Evolutionary conservation across 371 early-diverging fungal species (phyloP).

Genomic region (Lichtheimia hyalospora): DNA sequence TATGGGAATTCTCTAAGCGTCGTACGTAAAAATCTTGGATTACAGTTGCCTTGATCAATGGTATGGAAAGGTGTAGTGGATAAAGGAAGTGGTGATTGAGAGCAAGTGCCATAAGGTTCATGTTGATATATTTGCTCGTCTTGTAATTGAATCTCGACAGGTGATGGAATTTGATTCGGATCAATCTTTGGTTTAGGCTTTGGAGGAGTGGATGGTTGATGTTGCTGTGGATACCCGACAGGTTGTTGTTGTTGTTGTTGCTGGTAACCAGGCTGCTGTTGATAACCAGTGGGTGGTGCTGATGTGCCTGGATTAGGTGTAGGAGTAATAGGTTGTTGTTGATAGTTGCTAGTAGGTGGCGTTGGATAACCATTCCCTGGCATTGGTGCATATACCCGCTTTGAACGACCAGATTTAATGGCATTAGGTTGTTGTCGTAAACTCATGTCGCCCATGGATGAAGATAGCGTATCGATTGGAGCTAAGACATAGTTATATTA

Average conservation of each 20-base stretch:
- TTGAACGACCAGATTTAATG: slow-evolving; percentile 7
- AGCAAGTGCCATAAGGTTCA: slow-evolving; percentile 69
- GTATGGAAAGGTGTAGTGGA: slow-evolving; percentile 76
- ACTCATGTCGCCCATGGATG: not conserved
- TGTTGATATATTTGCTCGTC: slow-evolving; percentile 72
- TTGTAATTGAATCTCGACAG: slow-evolving; percentile 74
- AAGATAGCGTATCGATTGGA: not conserved
- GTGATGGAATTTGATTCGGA: slow-evolving; percentile 93
- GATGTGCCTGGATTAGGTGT: not conserved
- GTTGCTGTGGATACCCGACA: too few species aligned
- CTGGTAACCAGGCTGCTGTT: slow-evolving; percentile 9
- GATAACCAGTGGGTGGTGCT: slow-evolving; percentile 1
- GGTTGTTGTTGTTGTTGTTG: slow-evolving; percentile 15
- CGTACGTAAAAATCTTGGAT: slow-evolving; percentile 90
- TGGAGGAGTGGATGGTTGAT: slow-evolving; percentile 8
- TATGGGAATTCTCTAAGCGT: slow-evolving; percentile 84
- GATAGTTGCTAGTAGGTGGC: not conserved
- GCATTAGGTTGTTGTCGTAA: not conserved
- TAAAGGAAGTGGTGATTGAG: slow-evolving; percentile 70
- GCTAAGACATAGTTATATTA: not conserved
- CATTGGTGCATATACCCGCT: slow-evolving; percentile 34
- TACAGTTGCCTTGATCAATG: slow-evolving; percentile 92
- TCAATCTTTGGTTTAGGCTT: slow-evolving; percentile 73
- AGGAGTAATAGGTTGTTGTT: not conserved
- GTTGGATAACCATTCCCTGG: slow-evolving; percentile 7